Base-by-base conservation (phyloP, 495 filamentous ascomycete species). In the Xylaria nigripes region DNA sequence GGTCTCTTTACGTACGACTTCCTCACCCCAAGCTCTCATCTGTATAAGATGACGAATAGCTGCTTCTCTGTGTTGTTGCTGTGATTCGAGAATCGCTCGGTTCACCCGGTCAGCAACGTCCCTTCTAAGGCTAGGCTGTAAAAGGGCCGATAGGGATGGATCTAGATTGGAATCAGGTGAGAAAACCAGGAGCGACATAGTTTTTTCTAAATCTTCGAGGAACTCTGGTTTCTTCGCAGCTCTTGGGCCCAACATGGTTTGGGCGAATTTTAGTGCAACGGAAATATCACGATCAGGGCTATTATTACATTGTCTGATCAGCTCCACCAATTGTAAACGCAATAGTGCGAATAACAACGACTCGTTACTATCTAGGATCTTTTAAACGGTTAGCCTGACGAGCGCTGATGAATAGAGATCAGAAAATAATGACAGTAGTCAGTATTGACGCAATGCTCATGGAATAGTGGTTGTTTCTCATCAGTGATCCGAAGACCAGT, bases 401-500 rank as follows among this genome's bases (percentile, higher is more conserved):
- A 9, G n/a, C 36, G 36, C 16, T 8, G 36, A 62, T 4, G 30
- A 10, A 27, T 25, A 9, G n/a, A 36, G 10, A 6, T 16, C 4
- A 40, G 6, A 13, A 8, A 50, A 12, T 32, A 29, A 29, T 21
- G 24, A 24, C 21, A 52, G 45, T 29, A 59, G 48, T 54, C 49
- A 45, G 38, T 29, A 23, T 30, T 32, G 13, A 41, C 21, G 40
- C 72, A 66, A 70, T 81, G 82, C 77, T 96, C 92, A 96, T 95
- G 87, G 86, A 90, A 87, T 85, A 82, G 85, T 74, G 77, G 84
- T 85, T 89, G 79, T 84, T 86, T 89, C 79, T 96, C 90, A 89
- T 90, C 94, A 89, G 79, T 69, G 81, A 81, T 83, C 81, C 71
- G 75, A 82, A 83, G 83, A 77, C 76, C 76, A 50, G 77, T 97